phyloP scores from a whole-genome alignment of 805 yeast species.

The Ascoidea asiatica region DNA sequence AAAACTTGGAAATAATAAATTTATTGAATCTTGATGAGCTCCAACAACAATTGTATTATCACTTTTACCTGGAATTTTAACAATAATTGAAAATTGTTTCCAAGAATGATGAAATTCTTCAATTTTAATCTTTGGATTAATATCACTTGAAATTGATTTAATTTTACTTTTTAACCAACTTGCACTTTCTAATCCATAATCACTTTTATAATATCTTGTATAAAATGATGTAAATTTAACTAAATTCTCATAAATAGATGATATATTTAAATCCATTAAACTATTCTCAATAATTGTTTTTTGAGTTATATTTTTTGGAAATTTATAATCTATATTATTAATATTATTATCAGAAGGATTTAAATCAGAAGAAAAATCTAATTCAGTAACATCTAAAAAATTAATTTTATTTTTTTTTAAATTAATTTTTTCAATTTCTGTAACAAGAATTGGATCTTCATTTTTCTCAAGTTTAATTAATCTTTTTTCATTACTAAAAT shows the following conservation, averaged over 20 bases:
- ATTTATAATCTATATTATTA: conserved; percentile 22
- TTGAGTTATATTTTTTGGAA: conserved; percentile 35
- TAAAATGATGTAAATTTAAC: conserved; percentile 53
- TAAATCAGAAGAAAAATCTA: conserved; percentile 1
- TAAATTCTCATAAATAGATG: conserved; percentile 36
- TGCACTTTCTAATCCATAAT: conserved; percentile 58
- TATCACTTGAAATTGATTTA: conserved; percentile 14
- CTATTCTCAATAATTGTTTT: conserved; percentile 26
- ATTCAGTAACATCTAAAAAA: conserved; percentile 7
- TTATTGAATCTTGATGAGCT: conserved; percentile 80
- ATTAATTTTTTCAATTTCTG: conserved; percentile 30
- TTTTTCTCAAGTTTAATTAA: conserved; percentile 15
- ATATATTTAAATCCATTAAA: conserved; percentile 29
- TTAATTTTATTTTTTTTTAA: conserved; percentile 20
- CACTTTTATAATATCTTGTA: conserved; percentile 66
- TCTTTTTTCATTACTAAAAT: conserved; percentile 11
- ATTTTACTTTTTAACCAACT: conserved; percentile 50
- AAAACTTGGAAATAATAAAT: conserved; percentile 53
- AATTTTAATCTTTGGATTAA: conserved; percentile 26
- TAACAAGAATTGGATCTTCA: conserved; percentile 15
- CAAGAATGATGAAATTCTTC: conserved; percentile 51
- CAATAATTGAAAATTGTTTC: conserved; percentile 69
- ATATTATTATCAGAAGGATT: not conserved
- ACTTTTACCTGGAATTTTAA: conserved; percentile 41
- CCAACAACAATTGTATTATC: conserved; percentile 58